A percentile compares a stretch with the other conserved stretches of the same genome.
phyloP scores from a whole-genome alignment of 441 rosid species.

The Populus trichocarpa region DNA sequence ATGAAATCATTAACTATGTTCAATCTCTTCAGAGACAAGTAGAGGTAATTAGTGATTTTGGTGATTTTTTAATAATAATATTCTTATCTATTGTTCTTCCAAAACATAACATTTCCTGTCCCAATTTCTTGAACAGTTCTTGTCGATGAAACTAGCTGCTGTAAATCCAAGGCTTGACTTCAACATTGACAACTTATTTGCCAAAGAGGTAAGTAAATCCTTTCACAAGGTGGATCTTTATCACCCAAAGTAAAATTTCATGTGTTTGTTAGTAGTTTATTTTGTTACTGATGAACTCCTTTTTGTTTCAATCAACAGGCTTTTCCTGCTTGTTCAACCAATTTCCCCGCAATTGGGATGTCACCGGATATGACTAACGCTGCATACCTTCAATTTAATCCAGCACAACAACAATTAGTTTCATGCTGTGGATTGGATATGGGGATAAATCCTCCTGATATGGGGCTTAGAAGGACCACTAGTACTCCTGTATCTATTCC shows the following conservation, averaged over 20 bases:
- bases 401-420: slow-evolving; percentile 43
- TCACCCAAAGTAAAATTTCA: neutral
- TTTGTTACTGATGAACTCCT: slow-evolving; percentile 4
- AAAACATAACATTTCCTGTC: neutral
- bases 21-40: slow-evolving; percentile 78
- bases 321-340: slow-evolving; percentile 37
- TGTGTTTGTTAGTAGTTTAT: neutral
- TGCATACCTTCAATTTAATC: slow-evolving; percentile 49
- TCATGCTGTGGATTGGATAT: slow-evolving; percentile 43
- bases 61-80: neutral
- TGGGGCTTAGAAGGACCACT: slow-evolving; percentile 41
- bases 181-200: slow-evolving; percentile 41
- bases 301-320: slow-evolving; percentile 31
- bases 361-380: slow-evolving; percentile 50
- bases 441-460: slow-evolving; percentile 39
- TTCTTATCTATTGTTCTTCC: neutral
- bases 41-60: slow-evolving; percentile 40
- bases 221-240: neutral
- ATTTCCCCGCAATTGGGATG: slow-evolving; percentile 47
- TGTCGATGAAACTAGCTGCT: slow-evolving; percentile 70
- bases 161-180: slow-evolving; percentile 58
- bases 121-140: slow-evolving; percentile 37
- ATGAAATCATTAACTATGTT: slow-evolving; percentile 83
- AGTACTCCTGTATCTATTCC: slow-evolving; percentile 47
- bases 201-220: slow-evolving; percentile 44